A percentile compares a stretch with the other conserved stretches of the same genome.
Conservation (phyloP, 2,329 filamentous ascomycete species). For the Monilinia aucupariae region DNA sequence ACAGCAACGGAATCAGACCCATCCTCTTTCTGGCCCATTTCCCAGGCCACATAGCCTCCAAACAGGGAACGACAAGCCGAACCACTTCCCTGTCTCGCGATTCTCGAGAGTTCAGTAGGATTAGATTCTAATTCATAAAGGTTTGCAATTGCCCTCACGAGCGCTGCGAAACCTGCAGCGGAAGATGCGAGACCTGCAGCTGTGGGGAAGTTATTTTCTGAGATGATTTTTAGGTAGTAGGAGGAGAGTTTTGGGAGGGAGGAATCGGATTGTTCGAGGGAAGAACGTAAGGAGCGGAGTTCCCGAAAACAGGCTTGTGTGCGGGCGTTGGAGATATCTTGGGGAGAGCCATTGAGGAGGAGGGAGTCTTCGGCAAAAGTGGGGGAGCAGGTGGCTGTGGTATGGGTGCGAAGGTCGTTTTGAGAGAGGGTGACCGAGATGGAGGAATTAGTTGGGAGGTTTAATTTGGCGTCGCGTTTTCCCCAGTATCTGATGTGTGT, state of each 20-base stretch:
- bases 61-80: conserved; percentile 91
- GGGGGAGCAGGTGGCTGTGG: conserved; percentile 84
- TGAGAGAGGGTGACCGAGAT: conserved; percentile 95
- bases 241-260: conserved; percentile 76
- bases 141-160: conserved; percentile 82
- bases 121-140: conserved; percentile 80
- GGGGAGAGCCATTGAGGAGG: conserved; percentile 73
- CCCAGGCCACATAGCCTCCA: conserved; percentile 94
- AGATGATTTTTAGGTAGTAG: conserved; percentile 77
- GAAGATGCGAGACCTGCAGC: conserved; percentile 81
- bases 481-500: conserved; percentile 70
- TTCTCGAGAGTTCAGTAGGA: conserved; percentile 76
- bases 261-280: conserved; percentile 65
- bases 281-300: conserved; percentile 69
- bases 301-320: conserved; percentile 93
- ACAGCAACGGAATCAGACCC: conserved; percentile 84
- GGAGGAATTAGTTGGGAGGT: conserved; percentile 96
- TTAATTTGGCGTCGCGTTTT: conserved; percentile 88
- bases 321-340: conserved; percentile 80
- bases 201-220: conserved; percentile 98
- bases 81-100: conserved; percentile 89
- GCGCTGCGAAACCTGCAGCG: conserved; percentile 62
- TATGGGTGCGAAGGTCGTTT: conserved; percentile 87
- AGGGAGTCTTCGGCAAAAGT: conserved; percentile 65
- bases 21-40: conserved; percentile 68